Evolutionary conservation across 2,329 filamentous ascomycete species (phyloP).

Genomic region (Domatiomyces catenatus): DNA sequence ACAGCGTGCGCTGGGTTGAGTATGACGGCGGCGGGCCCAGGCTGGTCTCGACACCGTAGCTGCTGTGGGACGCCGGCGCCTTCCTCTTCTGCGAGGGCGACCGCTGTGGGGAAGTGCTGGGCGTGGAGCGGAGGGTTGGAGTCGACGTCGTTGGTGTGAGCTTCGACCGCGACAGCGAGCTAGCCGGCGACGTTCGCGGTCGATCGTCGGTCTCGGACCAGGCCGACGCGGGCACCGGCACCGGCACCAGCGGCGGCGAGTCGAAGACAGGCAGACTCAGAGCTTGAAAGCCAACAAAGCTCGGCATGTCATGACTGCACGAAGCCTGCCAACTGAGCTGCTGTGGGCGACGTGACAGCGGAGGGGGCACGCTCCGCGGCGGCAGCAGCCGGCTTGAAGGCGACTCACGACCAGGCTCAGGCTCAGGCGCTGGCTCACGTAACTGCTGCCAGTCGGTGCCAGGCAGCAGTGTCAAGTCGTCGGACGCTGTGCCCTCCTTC

Average conservation of each 20-base stretch:
- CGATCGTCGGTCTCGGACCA: not conserved
- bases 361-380: too few relatives aligned
- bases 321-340: not conserved
- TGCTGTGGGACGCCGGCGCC: constrained; percentile 33
- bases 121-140: not conserved
- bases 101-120: constrained; percentile 1
- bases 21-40: constrained; percentile 37
- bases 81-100: constrained; percentile 15
- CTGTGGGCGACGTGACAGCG: not conserved
- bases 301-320: not conserved
- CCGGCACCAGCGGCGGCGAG: not conserved
- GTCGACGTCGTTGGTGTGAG: not conserved
- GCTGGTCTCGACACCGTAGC: constrained; percentile 35
- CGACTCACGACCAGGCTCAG: too few relatives aligned
- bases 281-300: not conserved
- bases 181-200: not conserved
- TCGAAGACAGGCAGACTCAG: not conserved
- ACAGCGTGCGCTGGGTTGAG: constrained; percentile 29
- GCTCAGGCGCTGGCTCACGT: not conserved
- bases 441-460: not conserved
- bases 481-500: not conserved
- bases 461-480: not conserved
- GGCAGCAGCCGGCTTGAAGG: too few relatives aligned
- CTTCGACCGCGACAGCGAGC: not conserved
- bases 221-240: not conserved